phyloP scores from a whole-genome alignment of 2,329 filamentous ascomycete genomes.

The Epichloe sibirici region DNA sequence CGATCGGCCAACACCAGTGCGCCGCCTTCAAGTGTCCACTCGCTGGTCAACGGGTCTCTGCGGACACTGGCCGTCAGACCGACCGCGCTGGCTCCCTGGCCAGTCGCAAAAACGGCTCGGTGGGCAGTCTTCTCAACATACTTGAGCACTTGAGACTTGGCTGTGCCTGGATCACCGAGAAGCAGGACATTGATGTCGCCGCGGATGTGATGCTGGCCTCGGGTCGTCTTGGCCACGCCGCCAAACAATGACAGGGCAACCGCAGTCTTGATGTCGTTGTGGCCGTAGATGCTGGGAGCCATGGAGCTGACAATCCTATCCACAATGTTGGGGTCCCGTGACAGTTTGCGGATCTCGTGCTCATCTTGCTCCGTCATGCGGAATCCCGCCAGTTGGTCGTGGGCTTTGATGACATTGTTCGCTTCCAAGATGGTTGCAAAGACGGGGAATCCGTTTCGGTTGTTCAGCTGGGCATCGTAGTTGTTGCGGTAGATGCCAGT shows the following conservation, averaged over 20 bases:
- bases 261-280: conserved; percentile 93
- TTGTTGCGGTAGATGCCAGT: conserved; percentile 97
- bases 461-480: conserved; percentile 94
- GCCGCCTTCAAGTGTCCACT: conserved; percentile 96
- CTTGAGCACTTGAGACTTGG: conserved; percentile 94
- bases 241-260: conserved; percentile 90
- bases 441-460: conserved; percentile 96
- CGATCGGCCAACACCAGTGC: conserved; percentile 90
- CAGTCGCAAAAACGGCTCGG: conserved; percentile 91
- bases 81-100: conserved; percentile 91
- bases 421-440: conserved; percentile 97
- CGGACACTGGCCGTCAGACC: conserved; percentile 95
- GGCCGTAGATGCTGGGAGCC: conserved; percentile 93
- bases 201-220: conserved; percentile 79
- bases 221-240: conserved; percentile 83
- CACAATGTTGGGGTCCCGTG: conserved; percentile 79
- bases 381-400: conserved; percentile 96
- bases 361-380: conserved; percentile 91
- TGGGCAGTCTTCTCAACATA: conserved; percentile 97
- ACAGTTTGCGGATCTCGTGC: conserved; percentile 75
- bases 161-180: conserved; percentile 91
- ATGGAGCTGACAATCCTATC: conserved; percentile 91
- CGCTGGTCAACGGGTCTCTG: conserved; percentile 84
- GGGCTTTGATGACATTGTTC: conserved; percentile 92
- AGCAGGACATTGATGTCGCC: conserved; percentile 97